A percentile compares a stretch with the other conserved stretches of the same genome.
phyloP scores from a whole-genome alignment of 495 filamentous ascomycete genomes.

The Collariella sp. region DNA sequence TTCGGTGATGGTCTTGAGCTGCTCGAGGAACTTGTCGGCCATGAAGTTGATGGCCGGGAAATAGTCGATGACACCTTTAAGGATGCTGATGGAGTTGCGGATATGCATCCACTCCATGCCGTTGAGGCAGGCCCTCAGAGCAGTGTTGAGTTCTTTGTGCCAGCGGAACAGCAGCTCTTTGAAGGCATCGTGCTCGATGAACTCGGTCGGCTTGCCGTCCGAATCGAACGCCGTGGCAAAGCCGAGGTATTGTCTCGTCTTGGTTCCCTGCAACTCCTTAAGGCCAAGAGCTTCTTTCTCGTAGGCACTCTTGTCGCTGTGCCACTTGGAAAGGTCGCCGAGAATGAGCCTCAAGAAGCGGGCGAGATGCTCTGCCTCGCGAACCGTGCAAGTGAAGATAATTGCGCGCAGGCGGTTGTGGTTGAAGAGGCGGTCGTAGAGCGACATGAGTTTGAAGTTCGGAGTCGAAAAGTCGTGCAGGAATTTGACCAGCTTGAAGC shows the following conservation, averaged over 20 bases:
- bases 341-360: slow-evolving; percentile 78
- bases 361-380: slow-evolving; percentile 84
- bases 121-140: slow-evolving; percentile 68
- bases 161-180: slow-evolving; percentile 77
- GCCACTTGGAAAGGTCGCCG: slow-evolving; percentile 72
- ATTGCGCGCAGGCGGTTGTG: slow-evolving; percentile 67
- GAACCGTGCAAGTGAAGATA: slow-evolving; percentile 78
- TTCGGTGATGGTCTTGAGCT: slow-evolving; percentile 63
- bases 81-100: slow-evolving; percentile 84
- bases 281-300: slow-evolving; percentile 63
- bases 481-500: slow-evolving; percentile 73
- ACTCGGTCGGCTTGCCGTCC: slow-evolving; percentile 54
- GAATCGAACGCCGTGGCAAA: slow-evolving; percentile 56
- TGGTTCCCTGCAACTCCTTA: slow-evolving; percentile 30
- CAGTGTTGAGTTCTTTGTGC: slow-evolving; percentile 69
- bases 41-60: slow-evolving; percentile 89
- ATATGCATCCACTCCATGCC: slow-evolving; percentile 95
- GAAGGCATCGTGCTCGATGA: slow-evolving; percentile 79
- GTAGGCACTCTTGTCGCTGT: slow-evolving; percentile 64
- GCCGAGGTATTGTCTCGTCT: slow-evolving; percentile 32
- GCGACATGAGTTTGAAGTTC: slow-evolving; percentile 76
- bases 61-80: slow-evolving; percentile 66
- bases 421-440: slow-evolving; percentile 78
- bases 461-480: slow-evolving; percentile 73
- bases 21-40: slow-evolving; percentile 59